Conservation (phyloP, 495 filamentous ascomycete species). For the Neurospora africana region DNA sequence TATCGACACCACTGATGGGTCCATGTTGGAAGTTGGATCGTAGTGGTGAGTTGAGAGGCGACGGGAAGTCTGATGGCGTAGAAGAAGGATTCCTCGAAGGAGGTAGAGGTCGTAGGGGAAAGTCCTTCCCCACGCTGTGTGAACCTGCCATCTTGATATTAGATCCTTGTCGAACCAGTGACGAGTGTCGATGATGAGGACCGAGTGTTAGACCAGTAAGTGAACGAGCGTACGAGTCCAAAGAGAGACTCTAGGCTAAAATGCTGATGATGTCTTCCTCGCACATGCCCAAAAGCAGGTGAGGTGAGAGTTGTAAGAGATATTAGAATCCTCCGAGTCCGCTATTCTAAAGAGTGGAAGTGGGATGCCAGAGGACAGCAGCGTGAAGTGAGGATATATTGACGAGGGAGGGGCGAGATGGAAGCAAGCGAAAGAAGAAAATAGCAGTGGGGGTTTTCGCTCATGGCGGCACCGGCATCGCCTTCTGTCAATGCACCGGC, state of each 20-base stretch:
- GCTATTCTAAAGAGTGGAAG: neutral
- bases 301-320: neutral
- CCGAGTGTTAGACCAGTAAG: neutral
- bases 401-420: neutral
- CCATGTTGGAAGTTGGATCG: neutral
- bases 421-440: neutral
- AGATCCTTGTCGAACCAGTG: neutral
- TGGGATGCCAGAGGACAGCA: neutral
- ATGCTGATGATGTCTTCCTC: neutral
- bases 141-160: neutral
- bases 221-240: neutral
- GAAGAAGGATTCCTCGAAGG: neutral
- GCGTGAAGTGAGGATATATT: neutral
- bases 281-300: neutral
- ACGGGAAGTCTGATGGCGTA: conserved; percentile 1
- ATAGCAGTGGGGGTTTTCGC: neutral
- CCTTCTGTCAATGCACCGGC: neutral
- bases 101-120: conserved; percentile 1
- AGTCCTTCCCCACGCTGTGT: conserved; percentile 1
- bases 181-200: neutral
- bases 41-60: neutral
- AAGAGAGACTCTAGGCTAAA: neutral
- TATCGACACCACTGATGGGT: neutral
- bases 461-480: neutral
- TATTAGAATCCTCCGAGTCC: neutral